phyloP scores from a whole-genome alignment of 768 basidiomycete species.

The Mycena vitilis region DNA sequence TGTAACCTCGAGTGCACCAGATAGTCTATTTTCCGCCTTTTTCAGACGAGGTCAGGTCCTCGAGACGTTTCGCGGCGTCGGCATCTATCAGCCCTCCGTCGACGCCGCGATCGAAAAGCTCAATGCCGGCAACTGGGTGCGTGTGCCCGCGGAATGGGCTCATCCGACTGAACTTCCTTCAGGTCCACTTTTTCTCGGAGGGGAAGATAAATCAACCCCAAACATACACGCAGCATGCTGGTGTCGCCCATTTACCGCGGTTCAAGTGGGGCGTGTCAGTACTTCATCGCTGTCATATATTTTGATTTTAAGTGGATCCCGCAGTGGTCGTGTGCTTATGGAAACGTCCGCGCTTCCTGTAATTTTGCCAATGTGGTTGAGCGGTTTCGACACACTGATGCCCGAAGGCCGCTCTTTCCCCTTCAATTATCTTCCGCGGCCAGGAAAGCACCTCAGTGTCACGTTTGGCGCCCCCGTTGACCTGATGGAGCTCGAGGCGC shows the following conservation, averaged over 20 bases:
- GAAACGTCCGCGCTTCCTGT: constrained; percentile 68
- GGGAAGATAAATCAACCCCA: constrained; percentile 86
- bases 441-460: constrained; percentile 73
- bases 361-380: constrained; percentile 94
- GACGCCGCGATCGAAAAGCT: constrained; percentile 86
- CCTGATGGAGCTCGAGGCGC: constrained; percentile 47
- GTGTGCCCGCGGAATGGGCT: constrained; percentile 38
- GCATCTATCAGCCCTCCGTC: constrained; percentile 89
- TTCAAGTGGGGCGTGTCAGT: constrained; percentile 98
- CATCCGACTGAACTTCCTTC: neutral
- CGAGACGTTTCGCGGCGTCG: constrained; percentile 92
- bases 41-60: constrained; percentile 92
- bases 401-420: constrained; percentile 85
- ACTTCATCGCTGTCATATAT: constrained; percentile 19
- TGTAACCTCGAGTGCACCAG: constrained; percentile 40
- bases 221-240: constrained; percentile 57
- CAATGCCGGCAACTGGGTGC: constrained; percentile 87
- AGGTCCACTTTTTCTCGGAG: constrained; percentile 94
- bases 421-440: constrained; percentile 74
- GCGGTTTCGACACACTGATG: constrained; percentile 94
- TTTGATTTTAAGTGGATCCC: constrained; percentile 13
- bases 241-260: constrained; percentile 66
- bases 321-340: constrained; percentile 86
- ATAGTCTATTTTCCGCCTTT: constrained; percentile 83
- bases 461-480: constrained; percentile 85